Conservation (phyloP, 768 basidiomycete genomes). For the Thelephora aurantiotincta region DNA sequence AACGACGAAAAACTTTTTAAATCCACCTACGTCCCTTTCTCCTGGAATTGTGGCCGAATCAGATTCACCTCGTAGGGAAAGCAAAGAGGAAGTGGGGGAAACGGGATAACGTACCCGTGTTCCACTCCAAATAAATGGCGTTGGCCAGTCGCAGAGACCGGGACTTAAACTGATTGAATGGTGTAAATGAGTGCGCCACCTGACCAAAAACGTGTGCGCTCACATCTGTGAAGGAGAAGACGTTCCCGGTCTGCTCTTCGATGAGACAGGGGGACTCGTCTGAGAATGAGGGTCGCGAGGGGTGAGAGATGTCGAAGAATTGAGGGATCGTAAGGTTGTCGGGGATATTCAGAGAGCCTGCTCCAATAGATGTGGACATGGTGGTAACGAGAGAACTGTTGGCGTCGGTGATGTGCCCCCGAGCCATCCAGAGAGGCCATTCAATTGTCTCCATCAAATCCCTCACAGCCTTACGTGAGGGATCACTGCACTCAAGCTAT, state of each 20-base stretch:
- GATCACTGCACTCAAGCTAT: background rate
- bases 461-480: background rate
- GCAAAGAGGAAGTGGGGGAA: background rate
- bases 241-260: constrained; percentile 32
- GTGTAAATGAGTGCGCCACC: background rate
- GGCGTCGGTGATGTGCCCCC: background rate
- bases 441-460: background rate
- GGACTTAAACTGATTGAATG: constrained; percentile 23
- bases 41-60: constrained; percentile 15
- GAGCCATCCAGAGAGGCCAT: background rate
- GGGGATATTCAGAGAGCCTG: constrained; percentile 6
- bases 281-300: constrained; percentile 7
- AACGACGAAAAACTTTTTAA: constrained; percentile 10
- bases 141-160: constrained; percentile 36
- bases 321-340: constrained; percentile 13
- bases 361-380: constrained; percentile 5
- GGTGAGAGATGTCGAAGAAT: constrained; percentile 11
- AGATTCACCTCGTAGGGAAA: background rate
- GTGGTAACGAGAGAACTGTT: constrained; percentile 4
- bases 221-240: constrained; percentile 26
- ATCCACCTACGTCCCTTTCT: constrained; percentile 38
- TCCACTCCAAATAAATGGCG: constrained; percentile 26
- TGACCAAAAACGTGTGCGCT: background rate
- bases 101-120: constrained; percentile 23
- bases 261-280: constrained; percentile 28